Base-by-base conservation (phyloP, 2,329 filamentous ascomycete species). In the Microdochium nivale region DNA sequence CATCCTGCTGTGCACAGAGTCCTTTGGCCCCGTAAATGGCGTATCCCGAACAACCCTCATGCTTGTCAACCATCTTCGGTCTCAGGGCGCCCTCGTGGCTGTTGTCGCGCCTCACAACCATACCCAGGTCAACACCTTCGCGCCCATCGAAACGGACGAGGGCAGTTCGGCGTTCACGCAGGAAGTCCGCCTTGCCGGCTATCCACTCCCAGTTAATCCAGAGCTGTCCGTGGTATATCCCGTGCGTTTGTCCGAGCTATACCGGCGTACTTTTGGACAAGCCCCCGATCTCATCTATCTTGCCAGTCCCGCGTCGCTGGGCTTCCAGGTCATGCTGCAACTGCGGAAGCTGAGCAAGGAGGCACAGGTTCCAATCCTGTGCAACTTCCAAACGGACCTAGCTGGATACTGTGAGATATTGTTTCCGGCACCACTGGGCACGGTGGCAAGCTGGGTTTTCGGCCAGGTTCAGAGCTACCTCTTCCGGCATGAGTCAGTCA, bases 351-450 rank as follows among this genome's bases (percentile, higher is more conserved):
- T 86, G 51, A 69, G 73, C 14, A 64, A 64, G 23, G 69, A 77
- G 30, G 70, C 72, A 9, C 80, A 81, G 43, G 76, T 83, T 1
- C 79, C 79, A 2, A 70, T 86, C 1, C 72, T 87, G 44, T 78
- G 84, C 62, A 88, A 87, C 64, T 88, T 87, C 57, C 84, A 88
- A 65, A 88, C 84, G 1, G 84, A 88, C 61, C 69, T 88, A 10
- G 80, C 82, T 0, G 83, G 83, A 1, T 88, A 88, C 63, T 84
- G 81, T 59, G 75, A 79, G 48, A 86, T 88, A 49, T 70, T 88
- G n/a, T 85, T 88, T 54, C 82, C 84, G 0, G 68, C 73, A 1
- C 82, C 81, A 0, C 70, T 88, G 19, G 80, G 81, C 58, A 67
- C 68, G 11, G 74, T 84, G 52, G 83, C 81, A 3, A 81, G 83